phyloP scores from a whole-genome alignment of 768 basidiomycete genomes.

The Lentinula detonsa region DNA sequence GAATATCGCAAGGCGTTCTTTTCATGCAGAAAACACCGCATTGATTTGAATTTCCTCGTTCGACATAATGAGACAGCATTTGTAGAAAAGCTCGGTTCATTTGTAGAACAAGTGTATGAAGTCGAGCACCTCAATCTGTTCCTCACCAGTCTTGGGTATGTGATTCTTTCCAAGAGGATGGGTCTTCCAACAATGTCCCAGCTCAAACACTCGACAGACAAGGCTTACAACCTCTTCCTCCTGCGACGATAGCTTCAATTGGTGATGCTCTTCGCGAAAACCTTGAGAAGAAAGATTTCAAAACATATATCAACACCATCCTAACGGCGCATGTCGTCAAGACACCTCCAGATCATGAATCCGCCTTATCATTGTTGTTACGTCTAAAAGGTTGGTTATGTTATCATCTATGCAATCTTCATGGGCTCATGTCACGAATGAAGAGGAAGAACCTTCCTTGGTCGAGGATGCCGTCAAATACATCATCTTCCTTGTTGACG shows the following conservation, averaged over 20 bases:
- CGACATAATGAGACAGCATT: constrained; percentile 73
- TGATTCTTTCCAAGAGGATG: neutral
- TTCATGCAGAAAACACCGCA: constrained; percentile 87
- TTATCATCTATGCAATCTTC: constrained; percentile 2
- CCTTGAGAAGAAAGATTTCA: constrained; percentile 65
- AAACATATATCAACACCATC: constrained; percentile 84
- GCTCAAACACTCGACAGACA: constrained; percentile 35
- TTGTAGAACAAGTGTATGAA: constrained; percentile 83
- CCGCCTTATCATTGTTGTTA: constrained; percentile 69
- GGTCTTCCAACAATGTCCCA: too few species aligned
- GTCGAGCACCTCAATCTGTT: constrained; percentile 93
- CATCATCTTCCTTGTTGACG: constrained; percentile 95
- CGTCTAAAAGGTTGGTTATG: constrained; percentile 61
- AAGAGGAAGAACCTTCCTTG: constrained; percentile 56
- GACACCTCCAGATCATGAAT: constrained; percentile 85
- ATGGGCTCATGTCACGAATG: constrained; percentile 14
- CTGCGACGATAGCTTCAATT: constrained; percentile 56
- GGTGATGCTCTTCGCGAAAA: constrained; percentile 74
- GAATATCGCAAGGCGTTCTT: constrained; percentile 85
- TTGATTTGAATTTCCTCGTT: constrained; percentile 86
- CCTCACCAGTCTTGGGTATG: constrained; percentile 77
- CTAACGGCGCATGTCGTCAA: constrained; percentile 93
- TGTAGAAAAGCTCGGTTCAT: constrained; percentile 50
- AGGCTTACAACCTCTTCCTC: constrained; percentile 37
- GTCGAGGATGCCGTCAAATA: constrained; percentile 98